Evolutionary conservation across 257 asterid species (phyloP).

Genomic region (Thymus mandschuricus): DNA sequence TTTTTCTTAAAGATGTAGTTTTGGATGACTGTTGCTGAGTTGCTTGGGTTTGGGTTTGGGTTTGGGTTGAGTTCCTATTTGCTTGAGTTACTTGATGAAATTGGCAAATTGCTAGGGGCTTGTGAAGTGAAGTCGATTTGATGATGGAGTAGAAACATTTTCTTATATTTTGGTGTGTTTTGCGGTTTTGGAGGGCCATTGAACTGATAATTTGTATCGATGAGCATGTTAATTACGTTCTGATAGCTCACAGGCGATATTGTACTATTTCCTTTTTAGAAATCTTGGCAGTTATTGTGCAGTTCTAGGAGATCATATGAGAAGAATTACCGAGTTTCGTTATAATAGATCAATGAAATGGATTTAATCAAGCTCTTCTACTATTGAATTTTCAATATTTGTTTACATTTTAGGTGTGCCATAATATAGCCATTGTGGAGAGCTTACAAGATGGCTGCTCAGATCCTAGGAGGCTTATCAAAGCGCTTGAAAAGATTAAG

Average conservation of each 20-base stretch:
- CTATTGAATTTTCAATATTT: neutral
- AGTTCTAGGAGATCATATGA: constrained; percentile 5
- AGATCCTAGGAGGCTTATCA: constrained; percentile 73
- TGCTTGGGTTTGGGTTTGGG: neutral
- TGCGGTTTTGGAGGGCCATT: neutral
- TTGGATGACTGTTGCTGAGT: neutral
- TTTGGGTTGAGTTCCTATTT: neutral
- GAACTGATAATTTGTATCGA: neutral
- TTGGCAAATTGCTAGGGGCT: neutral
- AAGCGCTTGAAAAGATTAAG: constrained; percentile 70
- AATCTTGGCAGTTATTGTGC: neutral
- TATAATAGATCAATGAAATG: neutral
- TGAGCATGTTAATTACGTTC: neutral
- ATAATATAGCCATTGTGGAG: constrained; percentile 74
- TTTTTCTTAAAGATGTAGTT: neutral
- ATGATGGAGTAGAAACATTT: neutral
- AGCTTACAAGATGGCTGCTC: constrained; percentile 72
- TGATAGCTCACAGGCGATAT: neutral
- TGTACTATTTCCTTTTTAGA: neutral
- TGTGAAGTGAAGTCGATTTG: constrained; percentile 17
- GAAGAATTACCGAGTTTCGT: neutral
- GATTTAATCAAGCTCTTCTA: neutral
- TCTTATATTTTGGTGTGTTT: neutral
- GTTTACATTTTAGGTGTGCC: constrained; percentile 56
- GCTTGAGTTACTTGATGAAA: neutral